Evolutionary conservation across 768 basidiomycete genomes (phyloP), one percentile per base, ranked within the genome.

Genomic region (Boletus eberwhitei): DNA sequence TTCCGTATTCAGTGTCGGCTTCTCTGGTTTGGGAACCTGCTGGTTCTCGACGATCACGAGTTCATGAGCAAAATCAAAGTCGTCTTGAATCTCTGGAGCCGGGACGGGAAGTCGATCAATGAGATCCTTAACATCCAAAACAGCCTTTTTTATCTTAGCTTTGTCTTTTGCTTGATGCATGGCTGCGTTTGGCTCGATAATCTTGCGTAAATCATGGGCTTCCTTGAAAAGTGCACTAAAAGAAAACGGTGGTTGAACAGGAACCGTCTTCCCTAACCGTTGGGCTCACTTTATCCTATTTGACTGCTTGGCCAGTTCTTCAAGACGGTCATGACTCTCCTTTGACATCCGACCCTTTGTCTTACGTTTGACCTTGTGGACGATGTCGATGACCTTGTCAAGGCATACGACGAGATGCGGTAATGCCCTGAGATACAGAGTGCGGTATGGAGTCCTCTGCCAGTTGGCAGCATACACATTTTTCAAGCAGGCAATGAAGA

Each of bases 351-450:
- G 64, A 39, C 66, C 62, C 49, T 73, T 79, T 3, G 64, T 60
- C 21, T 61, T 59, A 7, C 19, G 53, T 64, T 78, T 79, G 47
- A 63, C 56, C 17, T 61, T 46, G 37, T 62, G 38, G 8, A 71
- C 57, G 19, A 65, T 26, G 2, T 59, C 36, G 12, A 71, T 62
- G 21, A 66, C 60, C n/a, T 63, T 50, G 44, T 80, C 74, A 29
- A 81, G 67, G 55, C 73, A 77, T 2, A 75, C 56, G 3, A 79
- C 62, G 29, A 80, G 58, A 48, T 71, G 74, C 2, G 78, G 76
- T 8, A 81, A 64, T 17, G 67, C 66, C 46, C 68, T 67, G 6
- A 68, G 62, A 59, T 75, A 79, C 14, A 76, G 63, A 0, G 62
- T 51, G 14, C 69, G 70, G 54, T 82, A 79, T 17, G 51, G 55